A percentile compares a stretch with the other conserved stretches of the same genome.
Conservation (phyloP, 1,284 basidiomycete species). For the Athelia sp. region DNA sequence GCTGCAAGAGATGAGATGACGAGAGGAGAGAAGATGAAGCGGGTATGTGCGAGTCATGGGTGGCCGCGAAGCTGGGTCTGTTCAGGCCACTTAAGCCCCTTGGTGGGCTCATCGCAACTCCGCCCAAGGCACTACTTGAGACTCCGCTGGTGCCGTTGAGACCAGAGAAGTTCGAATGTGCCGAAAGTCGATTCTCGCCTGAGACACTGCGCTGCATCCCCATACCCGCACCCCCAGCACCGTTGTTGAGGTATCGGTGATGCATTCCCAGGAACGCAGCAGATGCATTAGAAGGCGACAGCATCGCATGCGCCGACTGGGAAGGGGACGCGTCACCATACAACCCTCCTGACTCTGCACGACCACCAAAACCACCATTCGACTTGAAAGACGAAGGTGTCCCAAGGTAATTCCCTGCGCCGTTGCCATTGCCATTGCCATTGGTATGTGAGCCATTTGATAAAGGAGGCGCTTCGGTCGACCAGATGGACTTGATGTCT, state of each 20-base stretch:
- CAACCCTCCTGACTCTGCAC: constrained; percentile 8
- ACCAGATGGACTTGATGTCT: constrained; percentile 73
- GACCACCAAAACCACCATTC: constrained; percentile 29
- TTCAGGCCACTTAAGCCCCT: not conserved
- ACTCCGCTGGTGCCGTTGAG: not conserved
- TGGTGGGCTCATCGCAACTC: not conserved
- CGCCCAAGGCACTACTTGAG: not conserved
- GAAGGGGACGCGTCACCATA: constrained; percentile 33
- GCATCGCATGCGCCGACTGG: constrained; percentile 33
- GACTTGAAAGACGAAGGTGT: not conserved
- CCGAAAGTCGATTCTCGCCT: not conserved
- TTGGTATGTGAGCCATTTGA: constrained; percentile 11
- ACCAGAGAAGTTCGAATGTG: not conserved
- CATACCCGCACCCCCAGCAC: not conserved
- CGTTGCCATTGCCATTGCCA: not conserved
- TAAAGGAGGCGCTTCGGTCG: constrained; percentile 30
- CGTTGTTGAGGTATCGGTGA: constrained; percentile 48
- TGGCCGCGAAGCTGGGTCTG: not conserved
- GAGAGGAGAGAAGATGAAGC: not conserved
- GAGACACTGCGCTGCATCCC: not conserved
- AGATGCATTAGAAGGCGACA: constrained; percentile 68
- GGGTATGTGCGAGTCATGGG: not conserved
- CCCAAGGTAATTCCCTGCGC: not conserved
- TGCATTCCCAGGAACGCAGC: constrained; percentile 71
- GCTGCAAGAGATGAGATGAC: no score